Percentiles rank a stretch among this genome's conserved stretches.
Evolutionary conservation across 2,329 filamentous ascomycete species (phyloP).

Genomic region (Drechslerella stenobrocha): DNA sequence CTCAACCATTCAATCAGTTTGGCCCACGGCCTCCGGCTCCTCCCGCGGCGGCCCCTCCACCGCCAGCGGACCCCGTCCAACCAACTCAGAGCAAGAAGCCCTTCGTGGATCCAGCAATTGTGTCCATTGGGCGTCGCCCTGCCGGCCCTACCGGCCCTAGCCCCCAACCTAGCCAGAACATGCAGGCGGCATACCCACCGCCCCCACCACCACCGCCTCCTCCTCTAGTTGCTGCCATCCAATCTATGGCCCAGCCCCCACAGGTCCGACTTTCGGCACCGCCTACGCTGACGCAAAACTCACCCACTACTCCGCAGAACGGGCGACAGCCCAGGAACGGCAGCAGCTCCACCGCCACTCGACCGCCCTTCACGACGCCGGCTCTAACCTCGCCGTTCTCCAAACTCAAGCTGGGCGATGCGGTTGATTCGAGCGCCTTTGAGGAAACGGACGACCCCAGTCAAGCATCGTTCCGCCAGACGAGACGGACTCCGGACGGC

Average conservation of each 20-base stretch:
- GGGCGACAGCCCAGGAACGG: not conserved
- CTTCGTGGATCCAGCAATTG: conserved; percentile 52
- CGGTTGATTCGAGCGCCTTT: conserved; percentile 52
- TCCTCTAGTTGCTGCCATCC: conserved; percentile 20
- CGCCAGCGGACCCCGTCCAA: conserved; percentile 25
- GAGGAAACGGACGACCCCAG: conserved; percentile 52
- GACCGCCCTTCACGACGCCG: conserved; percentile 31
- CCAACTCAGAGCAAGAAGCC: conserved; percentile 35
- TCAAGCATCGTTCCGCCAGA: conserved; percentile 29
- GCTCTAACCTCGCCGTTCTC: conserved; percentile 47
- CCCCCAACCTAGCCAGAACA: not conserved
- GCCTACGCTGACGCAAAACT: conserved; percentile 11
- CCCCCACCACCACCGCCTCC: conserved; percentile 17
- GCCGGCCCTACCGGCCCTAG: conserved; percentile 21
- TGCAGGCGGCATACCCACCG: not conserved
- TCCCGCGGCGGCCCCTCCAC: conserved; percentile 11
- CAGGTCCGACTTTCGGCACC: conserved; percentile 22
- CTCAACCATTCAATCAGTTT: not conserved
- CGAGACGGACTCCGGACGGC: conserved; percentile 31
- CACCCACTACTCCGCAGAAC: conserved; percentile 8
- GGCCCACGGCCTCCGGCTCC: conserved; percentile 26
- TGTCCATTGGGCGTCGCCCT: conserved; percentile 50
- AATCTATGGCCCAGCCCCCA: conserved; percentile 26
- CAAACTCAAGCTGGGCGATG: conserved; percentile 49
- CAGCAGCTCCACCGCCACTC: conserved; percentile 16